Evolutionary conservation across 2,329 filamentous ascomycete species (phyloP).

Genomic region (Pestalotiopsis fici): DNA sequence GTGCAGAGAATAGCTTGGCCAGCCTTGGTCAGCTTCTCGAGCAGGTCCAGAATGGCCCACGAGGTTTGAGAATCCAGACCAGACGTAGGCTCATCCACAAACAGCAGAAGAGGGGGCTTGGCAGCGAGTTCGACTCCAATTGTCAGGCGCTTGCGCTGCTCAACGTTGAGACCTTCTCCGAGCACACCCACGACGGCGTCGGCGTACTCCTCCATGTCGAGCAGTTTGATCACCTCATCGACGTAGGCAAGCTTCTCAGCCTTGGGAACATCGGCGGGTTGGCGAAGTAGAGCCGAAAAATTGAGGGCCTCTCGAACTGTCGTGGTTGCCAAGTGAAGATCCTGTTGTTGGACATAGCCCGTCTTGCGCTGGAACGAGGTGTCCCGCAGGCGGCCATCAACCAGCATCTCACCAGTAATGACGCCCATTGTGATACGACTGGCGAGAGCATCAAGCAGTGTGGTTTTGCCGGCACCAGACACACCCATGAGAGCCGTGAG

Average conservation of each 20-base stretch:
- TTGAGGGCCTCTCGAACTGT: constrained; percentile 87
- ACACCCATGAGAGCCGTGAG: constrained; percentile 88
- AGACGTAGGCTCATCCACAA: constrained; percentile 93
- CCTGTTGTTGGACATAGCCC: constrained; percentile 88
- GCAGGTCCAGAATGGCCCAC: constrained; percentile 85
- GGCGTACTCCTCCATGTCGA: constrained; percentile 89
- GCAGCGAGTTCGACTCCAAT: constrained; percentile 96
- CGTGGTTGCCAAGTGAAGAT: constrained; percentile 79
- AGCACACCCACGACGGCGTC: constrained; percentile 90
- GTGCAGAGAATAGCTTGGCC: constrained; percentile 96
- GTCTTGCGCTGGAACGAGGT: constrained; percentile 85
- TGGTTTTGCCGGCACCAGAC: constrained; percentile 87
- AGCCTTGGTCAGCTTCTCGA: constrained; percentile 86
- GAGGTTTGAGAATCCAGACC: constrained; percentile 92
- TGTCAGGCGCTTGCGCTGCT: constrained; percentile 76
- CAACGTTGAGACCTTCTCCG: constrained; percentile 78
- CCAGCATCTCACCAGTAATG: constrained; percentile 76
- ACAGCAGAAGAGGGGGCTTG: constrained; percentile 85
- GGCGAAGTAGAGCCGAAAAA: constrained; percentile 84
- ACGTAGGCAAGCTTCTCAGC: constrained; percentile 85
- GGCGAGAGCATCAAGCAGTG: constrained; percentile 80
- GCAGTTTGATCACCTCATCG: constrained; percentile 84
- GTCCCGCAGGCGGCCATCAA: constrained; percentile 65
- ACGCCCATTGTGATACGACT: constrained; percentile 83
- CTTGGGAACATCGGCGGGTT: constrained; percentile 71